phyloP scores from a whole-genome alignment of 2,329 filamentous ascomycete species.

The Domatiomyces catenatus region DNA sequence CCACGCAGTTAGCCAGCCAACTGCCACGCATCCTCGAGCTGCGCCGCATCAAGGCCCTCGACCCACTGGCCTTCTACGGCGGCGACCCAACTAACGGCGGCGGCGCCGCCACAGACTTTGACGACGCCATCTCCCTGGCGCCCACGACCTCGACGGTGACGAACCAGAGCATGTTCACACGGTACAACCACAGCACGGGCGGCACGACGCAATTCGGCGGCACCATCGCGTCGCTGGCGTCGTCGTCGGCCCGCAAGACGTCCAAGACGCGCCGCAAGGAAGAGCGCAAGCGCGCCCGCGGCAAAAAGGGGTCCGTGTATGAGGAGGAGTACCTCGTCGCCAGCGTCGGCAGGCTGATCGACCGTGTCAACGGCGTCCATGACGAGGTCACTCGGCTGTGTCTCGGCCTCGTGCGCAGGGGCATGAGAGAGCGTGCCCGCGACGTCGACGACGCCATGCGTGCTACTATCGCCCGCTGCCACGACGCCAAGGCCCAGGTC shows the following conservation, averaged over 20 bases:
- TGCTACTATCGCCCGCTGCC: conserved; percentile 59
- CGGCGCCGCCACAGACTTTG: conserved; percentile 32
- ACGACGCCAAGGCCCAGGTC: conserved; percentile 52
- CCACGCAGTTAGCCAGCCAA: conserved; percentile 66
- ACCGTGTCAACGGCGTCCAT: conserved; percentile 58
- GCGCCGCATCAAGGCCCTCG: conserved; percentile 61
- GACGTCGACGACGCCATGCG: conserved; percentile 59
- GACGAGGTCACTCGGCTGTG: conserved; percentile 61
- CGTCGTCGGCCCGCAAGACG: conserved; percentile 45
- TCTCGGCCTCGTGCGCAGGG: conserved; percentile 58
- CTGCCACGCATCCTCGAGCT: conserved; percentile 74
- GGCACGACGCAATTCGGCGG: conserved; percentile 23
- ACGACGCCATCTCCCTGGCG: conserved; percentile 78
- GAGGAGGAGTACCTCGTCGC: conserved; percentile 95
- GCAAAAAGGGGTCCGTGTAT: conserved; percentile 93
- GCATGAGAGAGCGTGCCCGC: conserved; percentile 74
- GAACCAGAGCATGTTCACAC: conserved; percentile 76
- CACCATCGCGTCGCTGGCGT: conserved; percentile 54
- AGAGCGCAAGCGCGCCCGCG: conserved; percentile 84
- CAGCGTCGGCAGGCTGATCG: conserved; percentile 66
- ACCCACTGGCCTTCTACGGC: conserved; percentile 80
- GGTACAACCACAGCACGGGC: conserved; percentile 55
- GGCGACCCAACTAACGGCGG: conserved; percentile 57
- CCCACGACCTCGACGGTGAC: conserved; percentile 64
- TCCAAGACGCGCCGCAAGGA: conserved; percentile 78